These are phyloP conservation scores for Brachypodium distachyon DNA, from an alignment of 202 grass and related monocot genomes.

Conservation along the genomic window DNA sequence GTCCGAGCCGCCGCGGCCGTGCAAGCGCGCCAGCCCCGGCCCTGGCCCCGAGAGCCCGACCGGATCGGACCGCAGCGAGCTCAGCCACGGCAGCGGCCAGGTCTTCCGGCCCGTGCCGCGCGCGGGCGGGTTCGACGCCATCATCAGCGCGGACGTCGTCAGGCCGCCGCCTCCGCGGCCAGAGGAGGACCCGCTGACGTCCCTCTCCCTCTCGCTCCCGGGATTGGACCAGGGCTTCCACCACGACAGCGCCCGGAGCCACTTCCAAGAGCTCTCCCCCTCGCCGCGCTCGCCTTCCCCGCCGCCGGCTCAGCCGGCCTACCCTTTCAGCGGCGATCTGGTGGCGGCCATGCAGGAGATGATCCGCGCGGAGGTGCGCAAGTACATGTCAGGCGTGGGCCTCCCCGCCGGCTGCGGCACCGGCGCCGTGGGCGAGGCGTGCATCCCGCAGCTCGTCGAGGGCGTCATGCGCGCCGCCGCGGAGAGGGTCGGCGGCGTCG, in stretches of 20 bases:
- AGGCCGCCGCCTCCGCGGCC: neutral
- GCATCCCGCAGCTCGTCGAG: conserved; percentile 24
- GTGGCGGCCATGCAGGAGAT: conserved; percentile 80
- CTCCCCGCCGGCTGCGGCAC: conserved; percentile 33
- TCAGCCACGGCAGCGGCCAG: conserved; percentile 33
- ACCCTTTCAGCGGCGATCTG: conserved; percentile 42
- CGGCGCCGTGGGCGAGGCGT: conserved; percentile 20
- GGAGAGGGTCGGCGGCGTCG: conserved; percentile 15
- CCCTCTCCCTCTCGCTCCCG: conserved; percentile 65
- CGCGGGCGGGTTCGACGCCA: conserved; percentile 38
- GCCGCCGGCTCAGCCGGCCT: neutral
- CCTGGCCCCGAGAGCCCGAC: conserved; percentile 40
- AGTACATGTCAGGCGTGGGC: conserved; percentile 68
- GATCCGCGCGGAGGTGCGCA: conserved; percentile 78
- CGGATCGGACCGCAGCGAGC: conserved; percentile 32
- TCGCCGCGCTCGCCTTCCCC: conserved; percentile 22
- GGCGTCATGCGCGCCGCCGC: conserved; percentile 49
- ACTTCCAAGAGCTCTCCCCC: conserved; percentile 40
- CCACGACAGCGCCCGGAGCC: conserved; percentile 44
- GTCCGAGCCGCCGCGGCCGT: conserved; percentile 27
- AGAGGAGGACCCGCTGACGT: conserved; percentile 58
- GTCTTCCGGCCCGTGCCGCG: conserved; percentile 42
- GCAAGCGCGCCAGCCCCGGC: conserved; percentile 32
- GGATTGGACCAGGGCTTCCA: conserved; percentile 39
- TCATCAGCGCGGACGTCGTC: conserved; percentile 20